phyloP scores from a whole-genome alignment of 768 basidiomycete species.

The Pulveroboletus sp. region DNA sequence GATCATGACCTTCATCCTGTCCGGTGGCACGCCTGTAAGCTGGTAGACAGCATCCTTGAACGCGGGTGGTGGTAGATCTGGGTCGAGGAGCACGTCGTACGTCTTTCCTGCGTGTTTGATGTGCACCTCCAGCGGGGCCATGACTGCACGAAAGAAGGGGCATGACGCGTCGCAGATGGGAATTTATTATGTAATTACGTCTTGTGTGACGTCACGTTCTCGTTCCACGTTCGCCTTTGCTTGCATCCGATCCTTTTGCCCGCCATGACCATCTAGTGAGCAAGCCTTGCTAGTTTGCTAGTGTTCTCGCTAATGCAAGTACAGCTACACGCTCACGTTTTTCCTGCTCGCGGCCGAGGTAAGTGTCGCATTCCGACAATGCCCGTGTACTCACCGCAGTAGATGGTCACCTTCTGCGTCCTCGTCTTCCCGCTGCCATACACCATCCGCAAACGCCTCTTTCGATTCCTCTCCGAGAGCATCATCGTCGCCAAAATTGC shows the following conservation, averaged over 20 bases:
- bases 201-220: constrained; percentile 30
- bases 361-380: neutral
- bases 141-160: constrained; percentile 25
- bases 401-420: constrained; percentile 83
- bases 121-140: constrained; percentile 72
- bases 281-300: too few species aligned
- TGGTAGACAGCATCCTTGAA: constrained; percentile 87
- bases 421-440: constrained; percentile 88
- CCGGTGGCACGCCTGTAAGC: constrained; percentile 80
- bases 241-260: neutral
- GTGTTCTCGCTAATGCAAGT: too few species aligned
- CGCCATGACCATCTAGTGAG: constrained; percentile 50
- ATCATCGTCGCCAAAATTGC: constrained; percentile 78
- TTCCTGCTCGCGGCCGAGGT: constrained; percentile 77
- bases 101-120: constrained; percentile 90
- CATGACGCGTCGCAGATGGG: constrained; percentile 29
- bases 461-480: constrained; percentile 69
- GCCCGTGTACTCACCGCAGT: neutral
- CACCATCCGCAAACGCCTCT: constrained; percentile 62
- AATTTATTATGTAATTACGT: constrained; percentile 26
- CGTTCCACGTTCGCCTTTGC: constrained; percentile 16
- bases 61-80: constrained; percentile 58
- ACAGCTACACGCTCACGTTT: constrained; percentile 78
- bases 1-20: constrained; percentile 97
- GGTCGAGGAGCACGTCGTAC: constrained; percentile 68